Base-by-base conservation (phyloP, 441 rosid genomes). In the Euphorbia corollata region DNA sequence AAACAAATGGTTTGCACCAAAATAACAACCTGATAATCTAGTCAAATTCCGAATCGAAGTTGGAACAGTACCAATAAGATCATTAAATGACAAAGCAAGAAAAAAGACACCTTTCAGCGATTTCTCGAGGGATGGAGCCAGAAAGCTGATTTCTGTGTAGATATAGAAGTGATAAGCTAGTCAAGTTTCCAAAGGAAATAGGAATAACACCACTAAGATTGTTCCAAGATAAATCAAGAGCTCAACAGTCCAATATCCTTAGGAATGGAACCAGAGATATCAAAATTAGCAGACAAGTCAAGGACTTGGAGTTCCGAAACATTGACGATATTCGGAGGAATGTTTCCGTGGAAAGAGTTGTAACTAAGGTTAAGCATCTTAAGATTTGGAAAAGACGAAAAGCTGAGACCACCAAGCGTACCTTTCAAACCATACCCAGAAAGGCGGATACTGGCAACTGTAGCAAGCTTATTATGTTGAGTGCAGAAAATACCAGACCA, bases 361-460 rank as follows among this genome's bases (percentile, higher is more conserved):
- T 27, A 27, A 4, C 32, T 27, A 27, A 27, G 32, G 4, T 27
- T 27, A 27, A 27, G 32, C 32, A 27, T 1, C 5, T 27, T 58
- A 30, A 58, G 39, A 30, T 58, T 24, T 32, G 41, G 39, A 58
- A 58, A 58, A 19, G 39, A 58, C 15, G 32, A 12, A 30, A 58
- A 58, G 41, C 12, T 58, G 51, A 47, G 51, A 47, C n/a, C 16
- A 47, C 16, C 18, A 47, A 47, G 51, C 6, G 51, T 47, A 47
- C 62, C 62, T 58, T 27, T 58, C 41, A 58, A 30, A 58, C 62
- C n/a, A 58, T 32, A 58, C 16, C 10, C 20, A 5, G 62, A 10
- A 27, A 58, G n/a, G 20, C 39, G 30, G 8, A 58, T 58, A 8
- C 24, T 58, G 41, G 23, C 6, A n/a, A 58, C 62, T 3, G 19